phyloP scores from a whole-genome alignment of 2,329 filamentous ascomycete genomes.

The Paecilomyces sp. region DNA sequence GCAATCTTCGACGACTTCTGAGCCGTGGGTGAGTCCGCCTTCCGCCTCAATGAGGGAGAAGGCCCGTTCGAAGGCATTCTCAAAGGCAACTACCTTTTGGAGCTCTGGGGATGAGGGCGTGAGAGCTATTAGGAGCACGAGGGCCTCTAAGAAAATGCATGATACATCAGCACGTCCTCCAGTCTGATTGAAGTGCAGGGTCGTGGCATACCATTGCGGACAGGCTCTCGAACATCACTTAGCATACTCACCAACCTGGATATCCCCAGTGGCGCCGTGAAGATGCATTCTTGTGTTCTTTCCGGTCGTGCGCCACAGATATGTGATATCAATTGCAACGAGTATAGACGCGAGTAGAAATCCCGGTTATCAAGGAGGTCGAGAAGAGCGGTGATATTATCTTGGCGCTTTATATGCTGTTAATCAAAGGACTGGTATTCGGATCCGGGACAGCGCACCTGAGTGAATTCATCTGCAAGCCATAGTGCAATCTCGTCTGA shows the following conservation, averaged over 20 bases:
- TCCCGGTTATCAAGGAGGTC: slow-evolving; percentile 81
- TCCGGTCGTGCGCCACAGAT: slow-evolving; percentile 81
- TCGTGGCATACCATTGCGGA: slow-evolving; percentile 60
- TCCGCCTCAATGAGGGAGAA: slow-evolving; percentile 78
- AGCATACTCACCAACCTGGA: slow-evolving; percentile 76
- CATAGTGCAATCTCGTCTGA: slow-evolving; percentile 94
- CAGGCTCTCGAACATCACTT: slow-evolving; percentile 76
- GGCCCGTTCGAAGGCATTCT: slow-evolving; percentile 82
- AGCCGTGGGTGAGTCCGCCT: slow-evolving; percentile 73
- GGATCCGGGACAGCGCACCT: slow-evolving; percentile 44
- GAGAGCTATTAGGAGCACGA: slow-evolving; percentile 79
- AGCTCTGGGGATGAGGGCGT: slow-evolving; percentile 82
- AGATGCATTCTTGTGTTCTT: slow-evolving; percentile 88
- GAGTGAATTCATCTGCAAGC: slow-evolving; percentile 96
- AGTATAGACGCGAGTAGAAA: slow-evolving; percentile 87
- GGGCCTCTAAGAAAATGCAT: slow-evolving; percentile 50
- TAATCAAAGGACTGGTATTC: slow-evolving; percentile 30
- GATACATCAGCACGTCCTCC: slow-evolving; percentile 7
- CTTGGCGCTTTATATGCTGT: slow-evolving; percentile 64
- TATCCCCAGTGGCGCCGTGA: slow-evolving; percentile 81
- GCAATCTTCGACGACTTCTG: slow-evolving; percentile 85
- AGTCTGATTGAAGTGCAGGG: neutral
- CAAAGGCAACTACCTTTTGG: slow-evolving; percentile 92
- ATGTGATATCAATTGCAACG: slow-evolving; percentile 78
- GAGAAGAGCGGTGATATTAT: slow-evolving; percentile 87